Conservation (phyloP, 164 flowering plant genomes). For the Aristolochia fimbriata region DNA sequence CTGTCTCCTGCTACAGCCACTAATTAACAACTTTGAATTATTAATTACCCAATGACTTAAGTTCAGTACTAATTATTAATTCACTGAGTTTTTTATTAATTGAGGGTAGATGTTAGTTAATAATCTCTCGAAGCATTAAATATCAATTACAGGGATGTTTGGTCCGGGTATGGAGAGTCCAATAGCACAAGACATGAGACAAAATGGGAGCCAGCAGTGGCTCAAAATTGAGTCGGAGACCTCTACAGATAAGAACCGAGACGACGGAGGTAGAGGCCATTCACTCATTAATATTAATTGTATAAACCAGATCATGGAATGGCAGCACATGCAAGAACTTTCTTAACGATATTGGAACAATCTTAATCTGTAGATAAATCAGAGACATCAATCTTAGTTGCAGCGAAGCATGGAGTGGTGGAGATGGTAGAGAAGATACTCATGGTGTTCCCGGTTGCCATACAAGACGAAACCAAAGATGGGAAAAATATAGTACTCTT, state of each 20-base stretch:
- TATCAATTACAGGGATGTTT: too few relatives aligned
- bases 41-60: too few relatives aligned
- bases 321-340: background rate
- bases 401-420: slow-evolving; percentile 31
- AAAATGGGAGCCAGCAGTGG: background rate
- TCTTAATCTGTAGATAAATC: background rate
- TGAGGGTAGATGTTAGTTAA: too few relatives aligned
- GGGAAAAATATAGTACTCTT: slow-evolving; percentile 26
- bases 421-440: slow-evolving; percentile 34
- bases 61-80: too few relatives aligned
- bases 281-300: background rate
- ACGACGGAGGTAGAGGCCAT: background rate
- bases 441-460: slow-evolving; percentile 23
- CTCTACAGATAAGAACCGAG: background rate
- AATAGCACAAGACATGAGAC: too few relatives aligned
- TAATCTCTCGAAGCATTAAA: too few relatives aligned
- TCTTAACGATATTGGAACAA: background rate
- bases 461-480: slow-evolving; percentile 22
- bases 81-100: too few relatives aligned
- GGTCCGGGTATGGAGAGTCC: too few relatives aligned
- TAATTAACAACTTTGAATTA: background rate
- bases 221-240: background rate
- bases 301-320: background rate
- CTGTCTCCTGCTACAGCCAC: too few relatives aligned
- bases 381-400: slow-evolving; percentile 29